Evolutionary conservation across 2,329 filamentous ascomycete species (phyloP).

Genomic region (Pseudogymnoascus sp.): DNA sequence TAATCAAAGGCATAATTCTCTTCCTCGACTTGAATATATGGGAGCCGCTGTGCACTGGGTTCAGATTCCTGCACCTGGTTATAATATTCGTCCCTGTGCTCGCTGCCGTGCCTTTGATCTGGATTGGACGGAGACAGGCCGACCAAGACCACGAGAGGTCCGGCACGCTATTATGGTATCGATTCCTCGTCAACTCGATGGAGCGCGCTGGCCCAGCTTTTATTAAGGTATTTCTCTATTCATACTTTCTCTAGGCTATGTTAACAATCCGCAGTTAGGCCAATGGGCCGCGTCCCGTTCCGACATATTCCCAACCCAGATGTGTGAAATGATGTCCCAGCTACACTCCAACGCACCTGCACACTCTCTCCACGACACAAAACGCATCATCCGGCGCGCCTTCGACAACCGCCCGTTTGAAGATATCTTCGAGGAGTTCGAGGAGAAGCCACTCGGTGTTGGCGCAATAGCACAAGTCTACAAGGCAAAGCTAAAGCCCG

Average conservation of each 20-base stretch:
- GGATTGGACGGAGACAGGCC: slow-evolving; percentile 59
- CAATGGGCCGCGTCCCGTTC: slow-evolving; percentile 97
- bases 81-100: slow-evolving; percentile 90
- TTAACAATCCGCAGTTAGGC: slow-evolving; percentile 53
- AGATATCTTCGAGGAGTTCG: slow-evolving; percentile 93
- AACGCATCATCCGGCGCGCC: slow-evolving; percentile 67
- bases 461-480: slow-evolving; percentile 98
- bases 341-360: slow-evolving; percentile 91
- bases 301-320: slow-evolving; percentile 88
- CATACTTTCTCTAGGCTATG: not conserved
- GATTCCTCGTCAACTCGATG: slow-evolving; percentile 79
- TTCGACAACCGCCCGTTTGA: slow-evolving; percentile 75
- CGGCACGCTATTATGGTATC: slow-evolving; percentile 92
- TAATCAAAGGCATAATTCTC: slow-evolving; percentile 52
- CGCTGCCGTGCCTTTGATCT: slow-evolving; percentile 67
- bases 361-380: slow-evolving; percentile 74
- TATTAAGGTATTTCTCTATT: slow-evolving; percentile 62
- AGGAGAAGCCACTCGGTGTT: slow-evolving; percentile 81
- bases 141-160: slow-evolving; percentile 64
- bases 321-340: slow-evolving; percentile 90
- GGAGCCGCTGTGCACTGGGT: slow-evolving; percentile 79
- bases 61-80: slow-evolving; percentile 80
- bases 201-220: slow-evolving; percentile 90
- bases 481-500: slow-evolving; percentile 81
- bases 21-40: slow-evolving; percentile 64